These are phyloP conservation scores for Aschersonia sp. DNA, from an alignment of 2,329 filamentous ascomycete genomes.

Conservation along the genomic window DNA sequence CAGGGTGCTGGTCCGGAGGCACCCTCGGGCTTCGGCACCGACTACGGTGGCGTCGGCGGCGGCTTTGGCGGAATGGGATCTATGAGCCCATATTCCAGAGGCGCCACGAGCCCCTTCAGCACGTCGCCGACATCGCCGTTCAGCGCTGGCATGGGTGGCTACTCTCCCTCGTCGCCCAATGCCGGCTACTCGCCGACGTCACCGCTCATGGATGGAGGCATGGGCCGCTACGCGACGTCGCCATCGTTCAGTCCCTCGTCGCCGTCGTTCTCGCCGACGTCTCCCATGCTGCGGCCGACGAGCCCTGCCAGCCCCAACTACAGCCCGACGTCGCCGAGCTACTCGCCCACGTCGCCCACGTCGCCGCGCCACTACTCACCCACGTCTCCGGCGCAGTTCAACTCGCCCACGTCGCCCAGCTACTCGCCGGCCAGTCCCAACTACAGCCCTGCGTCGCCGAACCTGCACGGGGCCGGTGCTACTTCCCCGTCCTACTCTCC, in stretches of 20 bases:
- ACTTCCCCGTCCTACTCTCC: slow-evolving; percentile 51
- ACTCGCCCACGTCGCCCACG: slow-evolving; percentile 47
- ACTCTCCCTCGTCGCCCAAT: slow-evolving; percentile 65
- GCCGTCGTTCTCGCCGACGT: slow-evolving; percentile 49
- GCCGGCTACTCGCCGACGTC: slow-evolving; percentile 66
- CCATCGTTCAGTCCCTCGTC: slow-evolving; percentile 50
- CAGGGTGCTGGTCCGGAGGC: slow-evolving; percentile 59
- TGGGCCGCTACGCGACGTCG: slow-evolving; percentile 38
- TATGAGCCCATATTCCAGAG: slow-evolving; percentile 48
- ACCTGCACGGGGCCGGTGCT: slow-evolving; percentile 26
- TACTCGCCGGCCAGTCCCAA: slow-evolving; percentile 59
- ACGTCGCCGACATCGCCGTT: slow-evolving; percentile 54
- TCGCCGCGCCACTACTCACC: slow-evolving; percentile 44
- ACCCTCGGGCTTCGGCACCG: slow-evolving; percentile 49
- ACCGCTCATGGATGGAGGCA: slow-evolving; percentile 42
- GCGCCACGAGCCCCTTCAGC: slow-evolving; percentile 63
- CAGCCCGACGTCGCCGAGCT: slow-evolving; percentile 51
- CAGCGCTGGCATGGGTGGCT: slow-evolving; percentile 40
- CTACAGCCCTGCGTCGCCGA: slow-evolving; percentile 57
- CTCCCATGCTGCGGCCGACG: slow-evolving; percentile 39
- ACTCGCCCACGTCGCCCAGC: slow-evolving; percentile 59
- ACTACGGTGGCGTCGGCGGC: slow-evolving; percentile 31
- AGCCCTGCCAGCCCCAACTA: slow-evolving; percentile 45
- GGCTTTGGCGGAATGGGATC: slow-evolving; percentile 34
- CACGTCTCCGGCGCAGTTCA: slow-evolving; percentile 60